Base-by-base conservation (phyloP, 371 early-diverging fungal species). In the Mucor racemosus region DNA sequence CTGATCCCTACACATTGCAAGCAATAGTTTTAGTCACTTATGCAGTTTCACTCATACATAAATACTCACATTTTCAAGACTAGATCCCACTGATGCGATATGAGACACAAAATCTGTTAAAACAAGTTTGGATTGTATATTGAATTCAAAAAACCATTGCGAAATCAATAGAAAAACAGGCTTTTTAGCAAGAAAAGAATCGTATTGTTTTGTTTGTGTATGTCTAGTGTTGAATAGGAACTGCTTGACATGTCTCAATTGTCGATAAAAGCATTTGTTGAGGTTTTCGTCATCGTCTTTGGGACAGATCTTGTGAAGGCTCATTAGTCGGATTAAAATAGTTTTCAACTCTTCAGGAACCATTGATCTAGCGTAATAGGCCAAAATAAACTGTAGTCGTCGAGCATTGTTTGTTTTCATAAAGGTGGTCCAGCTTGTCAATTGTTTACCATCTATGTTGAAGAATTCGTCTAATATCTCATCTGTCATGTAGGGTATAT, bases 81-180 rank as follows among this genome's bases (percentile, higher is more conserved):
- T 41, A 11, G 33, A 34, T 13, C 34, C 19, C 33, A 34, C 26
- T 4, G 53, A 55, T 34, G 40, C 54, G 39, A 41, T 15, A 13
- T 53, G 34, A 4, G 35, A 17, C 14, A 44, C 21, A 33, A 58
- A 63, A 3, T 62, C 53, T 26, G 53, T 21, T 5, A 68, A 33
- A 10, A 21, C 39, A 21, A 39, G 1, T 0, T 31, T 50, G 0
- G 66, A 59, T 17, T 59, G 10, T 11, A 48, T 39, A 26, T 68
- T 41, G 35, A 57, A 58, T 50, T 67, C 67, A 48, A 41, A 68
- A 62, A 68, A 68, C 63, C 63, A 68, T 1, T 33, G 19, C 10
- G 68, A 46, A 7, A 68, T 26, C n/a, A 58, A 42, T 7, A 53
- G 40, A n/a, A 58, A 58, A 15, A 63, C 7, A 9, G 58, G 59